A percentile compares a stretch with the other conserved stretches of the same genome.
Conservation (phyloP, 2,329 filamentous ascomycete species). For the Aureobasidium sp. region DNA sequence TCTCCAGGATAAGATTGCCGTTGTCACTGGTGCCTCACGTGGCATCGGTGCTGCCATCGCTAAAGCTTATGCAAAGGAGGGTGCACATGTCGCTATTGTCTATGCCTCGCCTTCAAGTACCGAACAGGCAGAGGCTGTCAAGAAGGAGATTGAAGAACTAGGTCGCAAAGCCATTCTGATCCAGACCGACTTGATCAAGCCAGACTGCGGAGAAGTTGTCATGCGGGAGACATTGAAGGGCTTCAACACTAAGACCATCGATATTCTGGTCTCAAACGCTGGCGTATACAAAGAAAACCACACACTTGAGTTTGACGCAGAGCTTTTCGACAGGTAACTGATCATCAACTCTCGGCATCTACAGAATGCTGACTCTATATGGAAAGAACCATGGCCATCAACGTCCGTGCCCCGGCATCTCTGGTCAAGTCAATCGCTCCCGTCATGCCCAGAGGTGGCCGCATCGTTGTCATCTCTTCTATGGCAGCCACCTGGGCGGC, state of each 20-base stretch:
- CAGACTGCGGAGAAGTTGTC: slow-evolving; percentile 40
- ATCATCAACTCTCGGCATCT: not conserved
- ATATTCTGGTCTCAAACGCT: slow-evolving; percentile 51
- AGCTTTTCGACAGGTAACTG: not conserved
- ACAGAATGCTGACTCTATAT: not conserved
- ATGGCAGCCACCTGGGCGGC: slow-evolving; percentile 47
- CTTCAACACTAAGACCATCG: slow-evolving; percentile 38
- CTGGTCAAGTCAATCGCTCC: slow-evolving; percentile 26
- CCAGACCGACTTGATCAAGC: slow-evolving; percentile 44
- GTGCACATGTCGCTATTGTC: slow-evolving; percentile 40
- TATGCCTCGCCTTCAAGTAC: slow-evolving; percentile 46
- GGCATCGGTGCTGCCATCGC: slow-evolving; percentile 34
- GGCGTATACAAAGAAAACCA: slow-evolving; percentile 23
- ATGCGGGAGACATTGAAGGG: slow-evolving; percentile 38
- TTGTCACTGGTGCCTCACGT: slow-evolving; percentile 33
- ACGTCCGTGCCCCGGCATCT: slow-evolving; percentile 22
- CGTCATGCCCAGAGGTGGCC: slow-evolving; percentile 29
- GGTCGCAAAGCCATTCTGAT: slow-evolving; percentile 40
- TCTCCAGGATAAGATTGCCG: slow-evolving; percentile 20
- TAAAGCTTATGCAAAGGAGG: slow-evolving; percentile 28
- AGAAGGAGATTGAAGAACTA: slow-evolving; percentile 31
- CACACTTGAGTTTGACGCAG: not conserved
- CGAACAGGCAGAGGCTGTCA: slow-evolving; percentile 45
- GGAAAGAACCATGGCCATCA: slow-evolving; percentile 12
- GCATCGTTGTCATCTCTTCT: slow-evolving; percentile 48